Evolutionary conservation across 2,329 filamentous ascomycete genomes (phyloP).

Genomic region (Beauveria sp.): DNA sequence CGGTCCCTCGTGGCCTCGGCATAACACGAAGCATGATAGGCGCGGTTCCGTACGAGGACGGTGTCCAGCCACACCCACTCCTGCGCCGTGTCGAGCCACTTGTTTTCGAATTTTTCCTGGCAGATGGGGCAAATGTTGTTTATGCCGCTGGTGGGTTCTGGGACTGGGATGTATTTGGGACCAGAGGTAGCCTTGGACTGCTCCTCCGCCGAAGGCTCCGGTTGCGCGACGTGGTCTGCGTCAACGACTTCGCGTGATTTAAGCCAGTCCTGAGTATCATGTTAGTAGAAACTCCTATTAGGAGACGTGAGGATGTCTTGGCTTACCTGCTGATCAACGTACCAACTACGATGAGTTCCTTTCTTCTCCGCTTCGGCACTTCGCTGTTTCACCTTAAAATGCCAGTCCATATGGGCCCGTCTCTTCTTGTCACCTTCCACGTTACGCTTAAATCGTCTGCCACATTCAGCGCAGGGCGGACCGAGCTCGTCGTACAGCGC

Average conservation of each 20-base stretch:
- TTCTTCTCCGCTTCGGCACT: constrained; percentile 80
- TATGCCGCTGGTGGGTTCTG: constrained; percentile 65
- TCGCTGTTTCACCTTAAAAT: constrained; percentile 87
- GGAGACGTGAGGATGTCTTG: neutral
- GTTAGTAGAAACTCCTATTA: constrained; percentile 18
- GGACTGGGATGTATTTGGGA: constrained; percentile 72
- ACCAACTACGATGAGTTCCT: constrained; percentile 89
- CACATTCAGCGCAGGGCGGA: constrained; percentile 85
- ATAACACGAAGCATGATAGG: constrained; percentile 88
- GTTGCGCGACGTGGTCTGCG: constrained; percentile 37
- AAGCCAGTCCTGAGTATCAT: constrained; percentile 67
- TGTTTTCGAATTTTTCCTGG: constrained; percentile 88
- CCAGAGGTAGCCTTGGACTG: constrained; percentile 41
- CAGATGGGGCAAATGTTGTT: constrained; percentile 87
- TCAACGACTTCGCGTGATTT: constrained; percentile 75
- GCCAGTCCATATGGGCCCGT: constrained; percentile 93
- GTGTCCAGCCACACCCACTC: constrained; percentile 98
- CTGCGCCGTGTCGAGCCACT: constrained; percentile 86
- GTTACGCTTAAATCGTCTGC: constrained; percentile 73
- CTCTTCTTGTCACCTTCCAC: constrained; percentile 78
- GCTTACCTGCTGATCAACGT: constrained; percentile 76
- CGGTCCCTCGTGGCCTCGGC: constrained; percentile 68
- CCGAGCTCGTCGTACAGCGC: constrained; percentile 74
- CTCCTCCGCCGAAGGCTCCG: constrained; percentile 29
- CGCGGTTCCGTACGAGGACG: constrained; percentile 64